Evolutionary conservation across 208 protist species (phyloP), one percentile per base, ranked within the genome.

Genomic region (Trypanosoma mega): DNA sequence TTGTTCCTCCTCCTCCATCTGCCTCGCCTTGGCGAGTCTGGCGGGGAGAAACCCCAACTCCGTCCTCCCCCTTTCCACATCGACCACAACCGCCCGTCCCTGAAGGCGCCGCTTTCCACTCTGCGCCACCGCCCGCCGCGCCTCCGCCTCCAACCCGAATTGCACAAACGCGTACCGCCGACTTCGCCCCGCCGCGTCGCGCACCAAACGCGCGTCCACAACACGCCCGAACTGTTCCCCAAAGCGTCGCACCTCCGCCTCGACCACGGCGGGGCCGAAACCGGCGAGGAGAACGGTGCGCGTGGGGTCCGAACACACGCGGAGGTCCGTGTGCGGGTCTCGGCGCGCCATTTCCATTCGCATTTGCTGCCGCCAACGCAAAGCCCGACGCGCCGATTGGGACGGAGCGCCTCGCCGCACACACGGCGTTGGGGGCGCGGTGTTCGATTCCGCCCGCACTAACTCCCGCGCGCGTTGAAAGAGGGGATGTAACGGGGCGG

Each of bases 171-270:
- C 85, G 64, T 95, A 95, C 44, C 78, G 67, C 11, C 85, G 71
- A 44, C 81, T 89, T 45, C 73, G 76, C 11, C 83, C 82, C 0
- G 74, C 83, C 30, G 9, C 1, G 33, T 76, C 73, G 53, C 51
- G 47, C 18, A 95, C 76, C 21, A 95, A 68, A 36, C 81, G 85
- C 34, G 83, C 72, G 21, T 58, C 63, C 50, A 79, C 43, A 4
- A 95, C 88, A 21, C 82, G 80, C 44, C 88, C 88, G 57, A 95
- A 89, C 77, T 91, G 85, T 63, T 95, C 83, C 6, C 83, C 75
- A 59, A 92, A 95, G 27, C 72, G 37, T 4, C 82, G 88, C 29
- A 95, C 51, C 12, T 95, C 88, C 53, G 80, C 83, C 53, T 95
- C 88, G n/a, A 79, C 53, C 1, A 80, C 73, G 39, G 84, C 75